Base-by-base conservation (phyloP, 108 stramenopile genomes). In the Fistulifera pelliculosa region DNA sequence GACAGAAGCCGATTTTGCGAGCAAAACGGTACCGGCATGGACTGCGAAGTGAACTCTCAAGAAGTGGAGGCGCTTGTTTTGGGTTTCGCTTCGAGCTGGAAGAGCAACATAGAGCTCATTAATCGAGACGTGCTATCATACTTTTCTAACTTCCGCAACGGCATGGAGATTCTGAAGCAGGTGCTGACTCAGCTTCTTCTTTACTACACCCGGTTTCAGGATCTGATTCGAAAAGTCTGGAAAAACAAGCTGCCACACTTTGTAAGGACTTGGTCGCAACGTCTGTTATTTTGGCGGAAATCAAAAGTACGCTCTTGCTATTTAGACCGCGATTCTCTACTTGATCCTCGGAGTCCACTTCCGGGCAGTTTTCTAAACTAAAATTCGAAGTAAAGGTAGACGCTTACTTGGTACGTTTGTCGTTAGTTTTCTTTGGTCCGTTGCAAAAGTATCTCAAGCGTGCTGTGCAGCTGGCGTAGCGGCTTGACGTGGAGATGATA, bases 121-220 rank as follows among this genome's bases (percentile, higher is more conserved):
- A 96, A 99, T 70, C 71, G 94, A 21, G 90, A 96, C 65, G 98
- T 99, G 1, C 65, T 96, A 23, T 74, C 80, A 12, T 96, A 89
- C 56, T 99, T 97, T 77, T 89, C 93, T 27, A 97, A 99, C 71
- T 95, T 95, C 76, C 71, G 90, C 16, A 96, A 97, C 63, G 95
- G 96, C 17, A 96, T 96, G 95, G 98, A 97, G 56, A 94, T 99
- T 54, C 73, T 99, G 38, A 99, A 99, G 77, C 94, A 97, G 74
- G 94, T 94, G 14, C 64, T 97, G 54, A 96, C 96, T 31, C 96
- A 97, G 66, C 68, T 98, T 21, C 78, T 99, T 1, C 64, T 97
- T 31, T 98, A 97, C 67, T 97, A 98, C 73, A 96, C 96, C 17
- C 64, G 98, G n/a, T 97, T 99, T 62, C 96, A 96, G 60, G 93